Evolutionary conservation across 768 basidiomycete genomes (phyloP), one percentile per base, ranked within the genome.

Genomic region (Pleurotus eryngii): DNA sequence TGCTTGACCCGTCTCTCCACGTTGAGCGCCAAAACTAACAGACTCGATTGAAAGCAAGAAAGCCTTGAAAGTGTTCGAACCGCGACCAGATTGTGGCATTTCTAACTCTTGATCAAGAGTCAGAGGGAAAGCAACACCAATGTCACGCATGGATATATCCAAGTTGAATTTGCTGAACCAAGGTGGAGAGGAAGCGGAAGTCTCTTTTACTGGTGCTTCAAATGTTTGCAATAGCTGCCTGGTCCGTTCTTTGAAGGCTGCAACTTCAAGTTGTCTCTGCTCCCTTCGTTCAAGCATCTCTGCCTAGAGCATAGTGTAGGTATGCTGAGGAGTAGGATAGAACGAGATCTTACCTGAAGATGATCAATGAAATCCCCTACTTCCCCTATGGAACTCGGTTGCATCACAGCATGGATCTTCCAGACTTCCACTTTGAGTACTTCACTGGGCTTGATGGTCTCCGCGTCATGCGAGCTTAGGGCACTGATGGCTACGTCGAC

Each of bases 81-180:
- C 77, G 56, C 67, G 67, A 54, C 72, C 75, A 49, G 72, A 67
- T 20, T 66, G 74, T 26, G 80, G 78, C 35, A 84, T 63, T 55
- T 80, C 81, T 6, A 89, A 72, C 24, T 82, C 79, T 59, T 80
- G 77, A 55, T 85, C 81, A 54, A 85, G 77, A 0, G 81, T 81
- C 24, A 98, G 76, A 0, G 96, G 96, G 63, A 98, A 92, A 4
- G 93, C 95, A 3, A 94, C 82, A n/a, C 95, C 95, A 37, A 98
- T 78, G 62, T 88, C 85, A 26, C 76, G 74, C 56, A 89, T 74
- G 12, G 74, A 74, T 18, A 90, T 72, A 20, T 77, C 72, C 61
- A 90, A 73, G 55, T 75, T 74, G 59, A 84, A 81, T 46, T 76
- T 69, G 59, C 80, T 78, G 15, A 90, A 64, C 84, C 85, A 86